Conservation (phyloP, 208 protist genomes). For the Acanthamoeba royreba region DNA sequence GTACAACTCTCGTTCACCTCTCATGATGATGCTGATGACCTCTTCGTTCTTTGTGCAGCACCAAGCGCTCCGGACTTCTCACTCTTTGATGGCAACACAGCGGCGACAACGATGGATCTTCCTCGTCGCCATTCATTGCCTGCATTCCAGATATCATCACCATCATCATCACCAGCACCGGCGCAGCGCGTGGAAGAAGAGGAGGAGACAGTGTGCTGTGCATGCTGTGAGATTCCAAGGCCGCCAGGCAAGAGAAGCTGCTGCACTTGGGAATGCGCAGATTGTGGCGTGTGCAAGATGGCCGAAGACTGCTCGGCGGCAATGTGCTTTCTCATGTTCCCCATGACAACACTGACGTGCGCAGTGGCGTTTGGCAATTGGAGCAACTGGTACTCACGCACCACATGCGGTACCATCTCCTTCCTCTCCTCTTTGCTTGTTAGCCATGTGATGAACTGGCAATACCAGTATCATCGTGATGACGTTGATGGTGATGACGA, state of each 20-base stretch:
- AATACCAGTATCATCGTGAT: too few relatives aligned
- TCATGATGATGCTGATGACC: too few relatives aligned
- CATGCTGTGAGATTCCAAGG: not conserved
- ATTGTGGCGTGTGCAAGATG: slow-evolving; percentile 25
- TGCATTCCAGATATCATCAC: too few relatives aligned
- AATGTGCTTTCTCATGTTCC: not conserved
- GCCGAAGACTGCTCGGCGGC: not conserved
- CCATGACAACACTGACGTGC: not conserved
- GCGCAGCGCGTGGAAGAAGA: not conserved
- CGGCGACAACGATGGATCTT: too few relatives aligned
- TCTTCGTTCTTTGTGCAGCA: too few relatives aligned
- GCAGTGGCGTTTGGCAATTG: not conserved
- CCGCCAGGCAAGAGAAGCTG: not conserved
- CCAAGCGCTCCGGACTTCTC: too few relatives aligned
- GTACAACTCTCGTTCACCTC: too few relatives aligned
- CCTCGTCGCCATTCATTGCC: too few relatives aligned
- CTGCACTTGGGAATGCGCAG: not conserved
- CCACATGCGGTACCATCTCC: not conserved
- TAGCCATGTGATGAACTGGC: not conserved
- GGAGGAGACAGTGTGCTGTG: not conserved
- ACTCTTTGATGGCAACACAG: too few relatives aligned
- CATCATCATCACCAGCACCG: not conserved
- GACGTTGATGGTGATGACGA: too few relatives aligned
- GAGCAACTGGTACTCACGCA: slow-evolving; percentile 3
- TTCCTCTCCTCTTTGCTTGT: not conserved